Evolutionary conservation across 2,329 filamentous ascomycete species (phyloP), one percentile per base, ranked within the genome.

Genomic region (Monilinia polystroma): DNA sequence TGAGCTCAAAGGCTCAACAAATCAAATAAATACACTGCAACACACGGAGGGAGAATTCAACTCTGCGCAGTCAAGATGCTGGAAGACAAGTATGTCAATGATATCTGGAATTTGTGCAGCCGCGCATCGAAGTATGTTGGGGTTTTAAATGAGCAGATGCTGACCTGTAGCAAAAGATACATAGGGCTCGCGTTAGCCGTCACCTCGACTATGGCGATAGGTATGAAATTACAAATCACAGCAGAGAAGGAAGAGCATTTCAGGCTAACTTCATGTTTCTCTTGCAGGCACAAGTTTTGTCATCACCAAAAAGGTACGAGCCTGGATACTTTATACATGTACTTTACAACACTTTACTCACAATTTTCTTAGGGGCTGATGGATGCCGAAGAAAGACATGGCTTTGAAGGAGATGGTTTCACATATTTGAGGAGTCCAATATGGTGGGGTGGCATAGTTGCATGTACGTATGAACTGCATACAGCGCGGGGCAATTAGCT

Each of bases 391-490:
- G 90, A 96, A 79, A 86, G 88, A 74, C 93, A 97, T 81, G 96
- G 95, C 58, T 99, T 98, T 77, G 93, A 97, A 77, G 95, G 96
- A 73, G 95, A 98, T 74, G 95, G 95, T 67, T 99, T 91, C 78
- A 89, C 92, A 76, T 99, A 99, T 79, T 80, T 99, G 67, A 91
- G 89, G 77, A 98, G 91, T 77, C 93, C 94, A n/a, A 84, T 94
- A 74, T 99, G 95, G 95, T 99, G 95, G 95, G 91, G 87, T 67
- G 95, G 95, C 72, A 97, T 98, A 73, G 81, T 89, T 72, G 96
- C 93, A 76, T 87, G 92, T 96, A 84, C 79, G 89, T 70, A 75
- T 68, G 68, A 64, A 55, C n/a, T 65, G 59, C n/a, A 62, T 64
- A 60, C 23, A 18, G 49, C 41, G n/a, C 51, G 53, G 58, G 45